Evolutionary conservation across 208 protist genomes (phyloP).

Genomic region (Porcisia hertigi): DNA sequence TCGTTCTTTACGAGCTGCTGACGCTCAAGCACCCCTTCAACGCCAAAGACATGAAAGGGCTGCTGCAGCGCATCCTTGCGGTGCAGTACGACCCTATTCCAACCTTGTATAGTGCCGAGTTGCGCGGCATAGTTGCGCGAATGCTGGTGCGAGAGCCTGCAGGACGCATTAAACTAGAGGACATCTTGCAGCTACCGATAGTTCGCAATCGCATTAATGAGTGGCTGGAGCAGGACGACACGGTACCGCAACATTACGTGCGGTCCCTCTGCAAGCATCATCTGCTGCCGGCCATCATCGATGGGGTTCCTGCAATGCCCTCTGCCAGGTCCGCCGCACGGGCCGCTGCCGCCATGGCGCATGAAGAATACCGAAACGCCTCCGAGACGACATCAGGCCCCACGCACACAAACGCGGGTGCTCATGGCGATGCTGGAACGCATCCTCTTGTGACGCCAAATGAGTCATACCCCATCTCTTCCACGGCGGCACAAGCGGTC

Average conservation of each 20-base stretch:
- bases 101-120: slow-evolving; percentile 61
- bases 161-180: slow-evolving; percentile 62
- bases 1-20: slow-evolving; percentile 90
- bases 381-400: slow-evolving; percentile 12
- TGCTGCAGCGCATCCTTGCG: slow-evolving; percentile 90
- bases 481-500: not conserved
- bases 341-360: slow-evolving; percentile 27
- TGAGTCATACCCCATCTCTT: not conserved
- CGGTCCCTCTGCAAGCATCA: slow-evolving; percentile 60
- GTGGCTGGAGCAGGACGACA: slow-evolving; percentile 70
- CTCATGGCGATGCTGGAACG: not conserved
- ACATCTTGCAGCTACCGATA: slow-evolving; percentile 77
- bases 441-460: not conserved
- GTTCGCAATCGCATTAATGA: slow-evolving; percentile 65
- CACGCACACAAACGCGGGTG: not conserved
- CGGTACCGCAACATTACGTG: slow-evolving; percentile 72
- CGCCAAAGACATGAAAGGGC: slow-evolving; percentile 81
- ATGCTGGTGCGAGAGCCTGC: slow-evolving; percentile 77
- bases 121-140: slow-evolving; percentile 80
- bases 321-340: slow-evolving; percentile 12
- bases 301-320: slow-evolving; percentile 14
- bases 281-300: slow-evolving; percentile 54
- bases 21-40: slow-evolving; percentile 91
- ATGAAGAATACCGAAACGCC: not conserved
- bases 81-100: slow-evolving; percentile 86